Conservation (phyloP, 441 rosid species). For the Mallotus repandus region DNA sequence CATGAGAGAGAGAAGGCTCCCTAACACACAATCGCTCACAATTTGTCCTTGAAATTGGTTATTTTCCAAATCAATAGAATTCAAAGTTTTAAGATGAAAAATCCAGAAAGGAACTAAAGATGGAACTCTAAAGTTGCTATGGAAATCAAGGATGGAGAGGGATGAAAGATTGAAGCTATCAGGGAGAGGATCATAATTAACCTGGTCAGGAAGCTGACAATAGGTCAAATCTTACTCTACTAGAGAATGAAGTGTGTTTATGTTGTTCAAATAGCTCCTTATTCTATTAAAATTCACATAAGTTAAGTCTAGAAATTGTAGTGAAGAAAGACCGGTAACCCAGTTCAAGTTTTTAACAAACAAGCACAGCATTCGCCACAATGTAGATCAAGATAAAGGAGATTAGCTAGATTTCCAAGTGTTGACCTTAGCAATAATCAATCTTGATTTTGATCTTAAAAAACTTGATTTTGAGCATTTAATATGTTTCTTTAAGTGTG, state of each 20-base stretch:
- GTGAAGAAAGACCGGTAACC: background rate
- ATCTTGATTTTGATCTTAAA: too few relatives aligned
- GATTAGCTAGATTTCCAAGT: slow-evolving; percentile 7
- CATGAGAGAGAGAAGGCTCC: too few relatives aligned
- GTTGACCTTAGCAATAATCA: too few relatives aligned
- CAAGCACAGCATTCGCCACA: background rate
- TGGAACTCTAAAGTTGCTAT: background rate
- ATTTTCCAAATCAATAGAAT: background rate
- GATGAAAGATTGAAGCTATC: background rate
- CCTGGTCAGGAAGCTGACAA: background rate
- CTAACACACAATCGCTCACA: too few relatives aligned
- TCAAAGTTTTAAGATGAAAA: background rate
- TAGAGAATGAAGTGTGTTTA: slow-evolving; percentile 2
- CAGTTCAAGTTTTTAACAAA: background rate
- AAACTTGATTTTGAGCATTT: too few relatives aligned
- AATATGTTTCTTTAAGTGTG: too few relatives aligned
- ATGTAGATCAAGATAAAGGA: background rate
- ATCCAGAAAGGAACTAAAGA: background rate
- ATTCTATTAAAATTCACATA: background rate
- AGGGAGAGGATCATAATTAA: background rate
- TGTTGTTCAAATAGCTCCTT: background rate
- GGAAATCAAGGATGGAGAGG: slow-evolving; percentile 10
- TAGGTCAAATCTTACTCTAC: background rate
- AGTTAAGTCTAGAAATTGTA: slow-evolving; percentile 8
- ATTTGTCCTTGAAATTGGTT: background rate